Conservation (phyloP, 768 basidiomycete species). For the Boletus eberwhitei region DNA sequence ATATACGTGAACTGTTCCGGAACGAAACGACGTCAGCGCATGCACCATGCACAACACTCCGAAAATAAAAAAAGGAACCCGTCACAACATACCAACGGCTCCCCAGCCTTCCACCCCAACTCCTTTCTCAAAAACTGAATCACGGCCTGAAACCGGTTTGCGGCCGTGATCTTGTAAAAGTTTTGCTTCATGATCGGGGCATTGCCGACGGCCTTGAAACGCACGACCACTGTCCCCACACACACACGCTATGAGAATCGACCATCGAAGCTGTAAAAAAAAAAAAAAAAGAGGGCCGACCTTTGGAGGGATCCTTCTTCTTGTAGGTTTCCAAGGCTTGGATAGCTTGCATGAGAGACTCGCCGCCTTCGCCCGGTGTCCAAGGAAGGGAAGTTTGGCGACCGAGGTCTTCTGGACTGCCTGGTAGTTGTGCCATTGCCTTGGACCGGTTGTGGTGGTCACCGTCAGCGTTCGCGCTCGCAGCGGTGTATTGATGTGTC, state of each 20-base stretch:
- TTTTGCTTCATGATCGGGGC: constrained; percentile 99
- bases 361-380: constrained; percentile 32
- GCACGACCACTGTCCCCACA: constrained; percentile 81
- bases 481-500: not conserved
- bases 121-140: constrained; percentile 91
- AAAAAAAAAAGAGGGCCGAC: too few relatives aligned
- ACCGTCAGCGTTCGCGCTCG: not conserved
- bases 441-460: constrained; percentile 6
- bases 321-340: constrained; percentile 83
- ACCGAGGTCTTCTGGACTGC: constrained; percentile 35
- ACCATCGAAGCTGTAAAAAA: not conserved
- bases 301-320: constrained; percentile 80
- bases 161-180: constrained; percentile 95
- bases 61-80: too few relatives aligned
- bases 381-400: constrained; percentile 31
- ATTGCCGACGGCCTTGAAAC: constrained; percentile 97
- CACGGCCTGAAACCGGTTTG: constrained; percentile 92
- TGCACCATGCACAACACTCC: not conserved
- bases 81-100: constrained; percentile 65
- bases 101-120: constrained; percentile 79
- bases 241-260: not conserved
- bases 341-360: constrained; percentile 44
- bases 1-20: constrained; percentile 67
- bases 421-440: constrained; percentile 29
- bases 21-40: constrained; percentile 21